Base-by-base conservation (phyloP, 306 rosid genomes). In the Medicago truncatula region DNA sequence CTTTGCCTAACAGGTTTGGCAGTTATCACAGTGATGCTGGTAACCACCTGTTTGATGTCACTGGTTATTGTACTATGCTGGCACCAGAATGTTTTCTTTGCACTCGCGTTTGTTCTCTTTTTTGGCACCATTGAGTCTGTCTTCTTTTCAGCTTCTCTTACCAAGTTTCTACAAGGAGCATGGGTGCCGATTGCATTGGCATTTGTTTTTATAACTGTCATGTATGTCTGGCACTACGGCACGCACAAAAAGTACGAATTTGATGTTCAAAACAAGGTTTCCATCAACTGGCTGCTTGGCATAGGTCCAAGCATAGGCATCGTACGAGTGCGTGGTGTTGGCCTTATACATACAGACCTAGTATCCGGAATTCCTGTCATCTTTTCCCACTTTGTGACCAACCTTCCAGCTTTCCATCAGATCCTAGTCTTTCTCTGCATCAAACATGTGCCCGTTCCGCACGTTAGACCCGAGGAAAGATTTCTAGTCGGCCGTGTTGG, bases 31-130 rank as follows among this genome's bases (percentile, higher is more conserved):
- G 98, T 92, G 71, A 95, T 95, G 97, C 86, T 95, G 86, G 98
- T 95, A 66, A 95, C 98, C 46, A 95, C 97, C 23, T 90, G 96
- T 91, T 83, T 95, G 81, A 95, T 95, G 98, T 95, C 98, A 47
- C 89, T 92, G 43, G 91, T 92, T 73, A 88, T 95, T 18, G 96
- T 92, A 62, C 85, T 95, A 17, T 88, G 96, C 87, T 95, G 98
- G 98, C 88, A 84, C 75, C 86, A 41, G 23, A 89, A 86, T 49
- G 84, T 95, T 44, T 40, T 90, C 36, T 73, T 90, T 39, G 96
- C 97, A 7, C 84, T 95, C 71, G 73, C 80, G 56, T 95, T 95
- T 57, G 82, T 92, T 47, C 23, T 86, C 71, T 25, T 95, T 52
- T 95, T 95, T 20, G 97, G 97, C 80, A 64, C 89, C 10, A 78